phyloP scores from a whole-genome alignment of 31 red algal species.

The Bonnemaisonia californica region DNA sequence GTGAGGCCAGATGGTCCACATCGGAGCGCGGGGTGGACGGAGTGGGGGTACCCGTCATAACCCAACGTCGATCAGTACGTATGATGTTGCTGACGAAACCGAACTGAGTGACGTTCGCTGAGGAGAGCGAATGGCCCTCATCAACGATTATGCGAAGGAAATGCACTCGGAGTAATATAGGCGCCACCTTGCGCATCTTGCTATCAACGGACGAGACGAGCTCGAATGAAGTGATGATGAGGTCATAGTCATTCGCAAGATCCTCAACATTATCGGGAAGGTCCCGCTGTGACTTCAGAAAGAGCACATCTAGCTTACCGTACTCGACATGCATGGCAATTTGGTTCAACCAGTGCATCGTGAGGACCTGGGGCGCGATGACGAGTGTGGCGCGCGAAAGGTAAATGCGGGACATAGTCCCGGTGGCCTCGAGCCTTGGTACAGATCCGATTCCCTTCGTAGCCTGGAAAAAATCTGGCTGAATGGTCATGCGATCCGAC shows the following conservation, averaged over 20 bases:
- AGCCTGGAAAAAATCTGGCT: conserved; percentile 20
- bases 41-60: conserved; percentile 97
- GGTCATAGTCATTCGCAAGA: conserved; percentile 61
- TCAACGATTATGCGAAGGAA: conserved; percentile 92
- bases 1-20: conserved; percentile 72
- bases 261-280: conserved; percentile 26
- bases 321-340: conserved; percentile 53
- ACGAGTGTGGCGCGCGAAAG: conserved; percentile 81
- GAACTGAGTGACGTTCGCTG: conserved; percentile 38
- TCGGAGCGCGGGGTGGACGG: conserved; percentile 60
- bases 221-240: conserved; percentile 79
- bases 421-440: conserved; percentile 8
- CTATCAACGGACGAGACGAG: conserved; percentile 45
- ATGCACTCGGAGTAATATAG: conserved; percentile 70
- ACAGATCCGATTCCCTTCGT: conserved; percentile 39
- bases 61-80: conserved; percentile 80
- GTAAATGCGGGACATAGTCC: conserved; percentile 20
- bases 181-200: conserved; percentile 30
- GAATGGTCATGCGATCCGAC: conserved; percentile 12
- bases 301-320: conserved; percentile 25
- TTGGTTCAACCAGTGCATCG: conserved; percentile 82
- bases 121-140: conserved; percentile 86
- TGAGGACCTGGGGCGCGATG: conserved; percentile 72
- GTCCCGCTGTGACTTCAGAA: conserved; percentile 21
- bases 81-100: conserved; percentile 60